Evolutionary conservation across 2,329 filamentous ascomycete genomes (phyloP), one percentile per base, ranked within the genome.

Genomic region (Pseudogymnoascus verrucosus): DNA sequence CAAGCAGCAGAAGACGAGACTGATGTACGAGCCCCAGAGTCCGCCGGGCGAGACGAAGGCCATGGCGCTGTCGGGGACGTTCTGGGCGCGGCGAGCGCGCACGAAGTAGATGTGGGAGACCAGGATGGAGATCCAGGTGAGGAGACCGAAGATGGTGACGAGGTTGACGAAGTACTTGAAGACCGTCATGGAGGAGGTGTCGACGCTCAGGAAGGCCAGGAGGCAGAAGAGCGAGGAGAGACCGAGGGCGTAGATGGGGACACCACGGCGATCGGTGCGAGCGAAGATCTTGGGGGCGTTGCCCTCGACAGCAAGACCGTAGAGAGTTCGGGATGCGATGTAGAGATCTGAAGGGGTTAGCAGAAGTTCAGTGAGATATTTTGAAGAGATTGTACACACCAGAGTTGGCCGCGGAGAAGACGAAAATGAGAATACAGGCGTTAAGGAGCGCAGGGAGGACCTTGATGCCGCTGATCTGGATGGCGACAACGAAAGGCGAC

Each of bases 91-190:
- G 64, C 86, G 84, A 0, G 84, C 87, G 4, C 80, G 79, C 65
- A 88, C 80, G 71, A 88, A 90, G 76, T 74, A 84, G 73, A 89
- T 86, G 75, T 90, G 87, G 1, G 85, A 84, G 59, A 88, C 90
- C 89, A 71, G 66, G 63, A 73, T 73, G 14, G 71, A 71, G 34
- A 73, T 71, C 72, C 72, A 73, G 6, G 71, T 72, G 2, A 73
- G 61, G 6, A 73, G 67, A 5, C 72, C 72, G 39, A 72, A 73
- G 65, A 73, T 70, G 3, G 72, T 73, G 31, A 85, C 88, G 63
- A 91, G 81, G 72, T 88, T 89, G 69, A 86, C 81, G 72, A 91
- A 89, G 85, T 88, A 91, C 62, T 79, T 80, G 73, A 90, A 91
- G 5, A 89, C 88, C 2, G 79, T 78, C 36, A 84, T 80, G 21